Evolutionary conservation across 2,329 filamentous ascomycete genomes (phyloP), one percentile per base, ranked within the genome.

Genomic region (Stenocarpella maydis): DNA sequence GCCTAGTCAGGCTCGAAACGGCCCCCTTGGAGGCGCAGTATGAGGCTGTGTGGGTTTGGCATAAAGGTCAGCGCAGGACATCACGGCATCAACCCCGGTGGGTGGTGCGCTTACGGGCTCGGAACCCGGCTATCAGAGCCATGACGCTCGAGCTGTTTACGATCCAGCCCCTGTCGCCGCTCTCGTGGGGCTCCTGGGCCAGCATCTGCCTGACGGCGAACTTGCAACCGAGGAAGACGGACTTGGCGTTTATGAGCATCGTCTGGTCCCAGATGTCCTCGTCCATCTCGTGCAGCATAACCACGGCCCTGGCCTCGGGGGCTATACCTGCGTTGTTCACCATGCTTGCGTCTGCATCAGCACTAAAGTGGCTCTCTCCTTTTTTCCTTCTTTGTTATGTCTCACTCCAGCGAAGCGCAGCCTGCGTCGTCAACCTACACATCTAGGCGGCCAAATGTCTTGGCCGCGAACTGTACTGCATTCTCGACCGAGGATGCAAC

Each of bases 1-100:
- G 77, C 41, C 81, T 79, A 0, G 85, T 88, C 4, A 87, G 71
- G n/a, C 82, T 83, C 3, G 82, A 77, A 0, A 87, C 84, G 0
- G 83, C 85, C 7, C 83, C 84, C 71, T 87, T 88, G 0, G 82
- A 83, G 0, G 85, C 80, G 14, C 78, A 77, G 61, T 87, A 88
- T 0, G 80, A 79, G 1, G 73, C 79, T 78, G 28, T 70, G 34
- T 37, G 28, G 71, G 34, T 37, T 37, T 55, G 21, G 17, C 37
- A 24, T 65, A 14, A 15, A 3, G 17, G 17, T 50, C 21, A 50
- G 47, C 21, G 14, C 34, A 19, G 17, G 47, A 31, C 14, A 4
- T 54, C 12, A 2, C 34, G 24, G 3, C 5, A 41, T 37, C n/a
- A n/a, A n/a, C n/a, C n/a, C 6, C 21, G 28, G 15, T 4, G 21